Evolutionary conservation across 495 filamentous ascomycete genomes (phyloP), one percentile per base, ranked within the genome.

Genomic region (Penicillium paradoxum): DNA sequence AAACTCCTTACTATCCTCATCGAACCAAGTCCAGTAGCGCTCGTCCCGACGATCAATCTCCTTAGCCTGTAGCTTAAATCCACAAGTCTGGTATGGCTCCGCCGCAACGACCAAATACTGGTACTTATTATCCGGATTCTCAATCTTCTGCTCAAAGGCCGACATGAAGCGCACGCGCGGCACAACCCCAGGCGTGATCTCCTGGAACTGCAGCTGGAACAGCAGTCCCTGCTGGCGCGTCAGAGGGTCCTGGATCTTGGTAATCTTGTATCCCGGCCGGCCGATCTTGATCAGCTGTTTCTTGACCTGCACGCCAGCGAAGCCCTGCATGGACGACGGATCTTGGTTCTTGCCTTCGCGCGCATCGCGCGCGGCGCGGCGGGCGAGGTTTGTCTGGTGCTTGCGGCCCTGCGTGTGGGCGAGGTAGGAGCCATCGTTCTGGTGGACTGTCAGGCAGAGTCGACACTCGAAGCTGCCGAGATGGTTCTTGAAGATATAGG

Each of bases 401-500:
- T 99, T 99, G 60, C 92, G 90, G 43, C 93, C 93, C 72, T 99
- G 93, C 9, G 93, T 99, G 74, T 99, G 93, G 0, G 93, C 91
- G 60, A 99, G 90, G 75, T 99, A 99, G 48, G 92, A 97, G 58
- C 93, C 93, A 75, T 99, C 93, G 72, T 99, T 99, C 63, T 99
- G 93, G 79, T 99, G 93, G n/a, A 97, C 95, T 2, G 93, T 99
- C 27, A 99, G 77, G 62, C 93, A 99, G 36, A 99, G 86, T 14
- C 95, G 89, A 69, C 93, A 99, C 68, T 99, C 93, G 75, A 97
- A 99, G 69, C 86, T 92, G 56, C 93, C 93, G 57, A 97, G 89
- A 64, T 99, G 93, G 76, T 99, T 99, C 67, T 95, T 96, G 87
- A 99, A 97, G 81, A 99, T 96, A 79, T 97, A 99, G 0, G 93